phyloP scores from a whole-genome alignment of 2,329 filamentous ascomycete genomes.

The Passalora sequoiae region DNA sequence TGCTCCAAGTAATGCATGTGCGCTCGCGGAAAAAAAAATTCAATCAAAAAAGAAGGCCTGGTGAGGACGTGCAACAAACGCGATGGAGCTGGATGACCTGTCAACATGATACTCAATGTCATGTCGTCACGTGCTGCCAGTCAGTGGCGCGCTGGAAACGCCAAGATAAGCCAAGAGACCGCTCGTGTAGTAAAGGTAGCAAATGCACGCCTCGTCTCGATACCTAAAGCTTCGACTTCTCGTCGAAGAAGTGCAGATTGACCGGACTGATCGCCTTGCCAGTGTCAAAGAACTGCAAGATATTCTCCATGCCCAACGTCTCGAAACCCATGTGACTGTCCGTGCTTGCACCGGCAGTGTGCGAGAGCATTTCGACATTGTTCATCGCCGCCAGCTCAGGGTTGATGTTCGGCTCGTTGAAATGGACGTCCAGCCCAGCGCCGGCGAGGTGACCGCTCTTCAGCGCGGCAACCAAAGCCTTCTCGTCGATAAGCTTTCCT shows the following conservation, averaged over 20 bases:
- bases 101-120: too few species aligned
- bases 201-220: too few species aligned
- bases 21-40: too few species aligned
- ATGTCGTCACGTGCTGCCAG: too few species aligned
- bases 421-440: slow-evolving; percentile 61
- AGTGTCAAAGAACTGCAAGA: slow-evolving; percentile 49
- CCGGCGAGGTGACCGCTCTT: slow-evolving; percentile 47
- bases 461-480: slow-evolving; percentile 56
- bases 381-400: slow-evolving; percentile 46
- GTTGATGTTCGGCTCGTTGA: slow-evolving; percentile 54
- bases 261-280: slow-evolving; percentile 56
- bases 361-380: slow-evolving; percentile 38
- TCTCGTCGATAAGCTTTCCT: slow-evolving; percentile 61
- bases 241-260: slow-evolving; percentile 53
- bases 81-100: too few species aligned
- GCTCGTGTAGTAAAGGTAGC: too few species aligned
- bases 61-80: too few species aligned
- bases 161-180: too few species aligned
- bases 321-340: slow-evolving; percentile 42
- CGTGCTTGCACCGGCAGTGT: slow-evolving; percentile 38
- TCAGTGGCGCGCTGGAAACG: too few species aligned
- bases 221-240: slow-evolving; percentile 22
- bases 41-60: too few species aligned
- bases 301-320: slow-evolving; percentile 37
- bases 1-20: too few species aligned